These are phyloP conservation scores for Begonia peltatifolia DNA, from an alignment of 306 rosid genomes.

Conservation along the genomic window DNA sequence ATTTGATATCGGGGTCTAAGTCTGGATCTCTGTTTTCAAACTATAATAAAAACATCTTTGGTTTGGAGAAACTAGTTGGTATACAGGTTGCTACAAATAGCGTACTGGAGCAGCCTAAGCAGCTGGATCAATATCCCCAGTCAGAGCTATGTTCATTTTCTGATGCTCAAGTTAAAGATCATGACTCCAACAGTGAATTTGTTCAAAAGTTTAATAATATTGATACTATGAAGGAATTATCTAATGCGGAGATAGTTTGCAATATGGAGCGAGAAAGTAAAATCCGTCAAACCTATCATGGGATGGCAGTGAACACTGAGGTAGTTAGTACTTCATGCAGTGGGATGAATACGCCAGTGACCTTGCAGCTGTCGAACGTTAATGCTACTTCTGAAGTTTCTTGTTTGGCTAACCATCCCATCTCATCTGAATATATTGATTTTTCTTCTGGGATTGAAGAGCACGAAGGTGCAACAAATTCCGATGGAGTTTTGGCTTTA, in stretches of 20 bases:
- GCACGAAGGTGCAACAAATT: constrained; percentile 8
- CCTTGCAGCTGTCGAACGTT: constrained; percentile 2
- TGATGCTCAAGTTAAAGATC: constrained; percentile 12
- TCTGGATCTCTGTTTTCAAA: constrained; percentile 13
- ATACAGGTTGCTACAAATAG: constrained; percentile 15
- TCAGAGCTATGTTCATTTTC: constrained; percentile 13
- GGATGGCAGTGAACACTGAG: constrained; percentile 14
- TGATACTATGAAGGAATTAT: constrained; percentile 11
- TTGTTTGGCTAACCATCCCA: neutral
- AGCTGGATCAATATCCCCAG: constrained; percentile 15
- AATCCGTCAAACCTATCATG: constrained; percentile 8
- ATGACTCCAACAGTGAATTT: constrained; percentile 9
- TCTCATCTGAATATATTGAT: constrained; percentile 3
- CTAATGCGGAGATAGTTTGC: constrained; percentile 9
- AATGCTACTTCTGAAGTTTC: constrained; percentile 12
- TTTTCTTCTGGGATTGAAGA: constrained; percentile 15
- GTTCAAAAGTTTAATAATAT: constrained; percentile 4
- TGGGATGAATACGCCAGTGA: constrained; percentile 15
- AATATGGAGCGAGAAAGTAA: constrained; percentile 10
- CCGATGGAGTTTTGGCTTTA: constrained; percentile 14
- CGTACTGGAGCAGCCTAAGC: constrained; percentile 13
- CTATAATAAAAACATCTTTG: constrained; percentile 7
- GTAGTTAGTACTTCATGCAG: constrained; percentile 7
- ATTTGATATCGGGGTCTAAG: constrained; percentile 28
- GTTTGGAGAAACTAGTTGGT: constrained; percentile 15